Conservation (phyloP, 1,284 basidiomycete genomes). For the Austroboletus niveus region DNA sequence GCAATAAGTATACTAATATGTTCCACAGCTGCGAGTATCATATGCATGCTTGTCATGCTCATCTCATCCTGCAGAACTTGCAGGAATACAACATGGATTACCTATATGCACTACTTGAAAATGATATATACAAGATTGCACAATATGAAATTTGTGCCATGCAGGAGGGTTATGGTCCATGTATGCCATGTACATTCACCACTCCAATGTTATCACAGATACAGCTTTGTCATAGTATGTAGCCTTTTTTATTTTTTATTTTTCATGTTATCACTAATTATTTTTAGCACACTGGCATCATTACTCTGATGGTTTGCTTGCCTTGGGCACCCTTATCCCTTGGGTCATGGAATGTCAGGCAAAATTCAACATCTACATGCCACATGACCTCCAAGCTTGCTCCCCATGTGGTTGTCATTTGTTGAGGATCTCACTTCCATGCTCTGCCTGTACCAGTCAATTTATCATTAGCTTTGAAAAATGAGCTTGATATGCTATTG, state of each 20-base stretch:
- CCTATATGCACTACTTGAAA: slow-evolving; percentile 18
- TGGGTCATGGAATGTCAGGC: slow-evolving; percentile 9
- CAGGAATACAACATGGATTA: slow-evolving; percentile 6
- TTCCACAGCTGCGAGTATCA: neutral
- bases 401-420: slow-evolving; percentile 18
- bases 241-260: too few species aligned
- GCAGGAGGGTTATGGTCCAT: slow-evolving; percentile 23
- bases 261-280: neutral
- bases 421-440: slow-evolving; percentile 16
- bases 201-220: slow-evolving; percentile 16
- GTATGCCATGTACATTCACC: slow-evolving; percentile 13
- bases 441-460: slow-evolving; percentile 9
- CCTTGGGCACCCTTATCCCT: slow-evolving; percentile 3
- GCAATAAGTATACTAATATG: neutral
- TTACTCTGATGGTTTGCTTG: slow-evolving; percentile 6
- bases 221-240: slow-evolving; percentile 2
- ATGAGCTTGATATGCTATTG: slow-evolving; percentile 1
- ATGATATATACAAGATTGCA: neutral
- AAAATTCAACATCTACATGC: slow-evolving; percentile 20
- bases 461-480: slow-evolving; percentile 1
- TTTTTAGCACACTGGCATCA: slow-evolving; percentile 24
- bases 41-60: neutral
- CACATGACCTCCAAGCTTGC: slow-evolving; percentile 16
- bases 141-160: slow-evolving; percentile 1
- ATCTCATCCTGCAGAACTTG: neutral